These are phyloP conservation scores for Rhodosporidiobolus odoratus DNA, from an alignment of 768 basidiomycete species.

Conservation along the genomic window DNA sequence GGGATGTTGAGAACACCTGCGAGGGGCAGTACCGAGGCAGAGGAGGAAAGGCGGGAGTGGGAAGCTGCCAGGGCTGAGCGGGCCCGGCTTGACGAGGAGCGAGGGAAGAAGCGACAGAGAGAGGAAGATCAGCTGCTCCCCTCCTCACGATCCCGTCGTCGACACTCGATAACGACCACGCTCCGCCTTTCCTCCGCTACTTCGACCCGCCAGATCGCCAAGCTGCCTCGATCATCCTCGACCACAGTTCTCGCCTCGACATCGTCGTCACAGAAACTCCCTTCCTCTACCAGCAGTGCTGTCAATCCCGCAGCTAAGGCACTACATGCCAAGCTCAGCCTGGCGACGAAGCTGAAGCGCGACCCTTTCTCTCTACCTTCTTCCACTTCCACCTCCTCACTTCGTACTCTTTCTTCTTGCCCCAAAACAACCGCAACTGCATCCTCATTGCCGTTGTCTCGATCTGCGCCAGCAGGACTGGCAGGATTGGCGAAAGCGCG, in stretches of 20 bases:
- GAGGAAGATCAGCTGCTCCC: conserved; percentile 6
- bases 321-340: conserved; percentile 17
- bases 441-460: background rate
- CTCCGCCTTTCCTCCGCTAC: background rate
- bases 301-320: conserved; percentile 18
- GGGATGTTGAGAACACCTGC: conserved; percentile 52
- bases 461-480: background rate
- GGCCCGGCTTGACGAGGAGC: background rate
- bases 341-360: conserved; percentile 25
- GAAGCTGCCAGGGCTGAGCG: conserved; percentile 57
- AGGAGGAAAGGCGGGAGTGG: conserved; percentile 58
- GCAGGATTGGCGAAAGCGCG: background rate
- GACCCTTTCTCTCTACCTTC: conserved; percentile 22
- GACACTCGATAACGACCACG: background rate
- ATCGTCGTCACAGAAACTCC: conserved; percentile 1
- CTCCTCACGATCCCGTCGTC: background rate
- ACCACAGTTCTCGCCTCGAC: conserved; percentile 36
- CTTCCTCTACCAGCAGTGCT: background rate
- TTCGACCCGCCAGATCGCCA: background rate
- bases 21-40: conserved; percentile 46
- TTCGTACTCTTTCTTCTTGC: background rate
- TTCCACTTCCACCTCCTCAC: background rate
- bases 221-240: conserved; percentile 32
- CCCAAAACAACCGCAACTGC: background rate
- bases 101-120: background rate